Conservation (phyloP, 164 flowering plant genomes). For the Brasenia schreberi region DNA sequence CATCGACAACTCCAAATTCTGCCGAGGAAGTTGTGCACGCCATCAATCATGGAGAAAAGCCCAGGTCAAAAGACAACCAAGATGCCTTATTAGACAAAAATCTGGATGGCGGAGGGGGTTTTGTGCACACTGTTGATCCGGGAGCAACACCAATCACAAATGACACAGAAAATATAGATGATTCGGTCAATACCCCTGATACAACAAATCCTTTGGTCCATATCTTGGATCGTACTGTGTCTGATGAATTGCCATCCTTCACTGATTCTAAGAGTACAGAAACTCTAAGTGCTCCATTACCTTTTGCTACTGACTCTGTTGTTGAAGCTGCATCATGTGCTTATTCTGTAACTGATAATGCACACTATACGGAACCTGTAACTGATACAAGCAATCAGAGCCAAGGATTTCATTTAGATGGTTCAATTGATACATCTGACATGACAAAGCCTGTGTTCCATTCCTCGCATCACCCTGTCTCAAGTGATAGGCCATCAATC, state of each 20-base stretch:
- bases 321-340: not conserved
- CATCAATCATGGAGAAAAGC: too few relatives aligned
- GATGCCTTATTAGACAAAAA: too few relatives aligned
- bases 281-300: not conserved
- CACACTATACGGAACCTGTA: not conserved
- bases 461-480: not conserved
- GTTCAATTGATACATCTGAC: not conserved
- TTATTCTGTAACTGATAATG: not conserved
- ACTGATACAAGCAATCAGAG: not conserved
- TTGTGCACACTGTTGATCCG: constrained; percentile 7
- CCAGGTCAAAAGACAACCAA: too few relatives aligned
- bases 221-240: not conserved
- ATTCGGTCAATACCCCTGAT: not conserved
- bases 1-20: too few relatives aligned
- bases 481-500: not conserved
- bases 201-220: not conserved
- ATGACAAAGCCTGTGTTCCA: not conserved
- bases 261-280: not conserved
- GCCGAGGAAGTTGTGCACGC: too few relatives aligned
- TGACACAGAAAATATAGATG: not conserved
- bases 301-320: not conserved
- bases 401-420: too few relatives aligned
- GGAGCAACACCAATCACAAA: not conserved
- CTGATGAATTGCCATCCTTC: not conserved
- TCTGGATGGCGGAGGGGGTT: too few relatives aligned